These are phyloP conservation scores for Teratosphaeria nubilosa DNA, from an alignment of 2,329 filamentous ascomycete species.

Conservation along the genomic window DNA sequence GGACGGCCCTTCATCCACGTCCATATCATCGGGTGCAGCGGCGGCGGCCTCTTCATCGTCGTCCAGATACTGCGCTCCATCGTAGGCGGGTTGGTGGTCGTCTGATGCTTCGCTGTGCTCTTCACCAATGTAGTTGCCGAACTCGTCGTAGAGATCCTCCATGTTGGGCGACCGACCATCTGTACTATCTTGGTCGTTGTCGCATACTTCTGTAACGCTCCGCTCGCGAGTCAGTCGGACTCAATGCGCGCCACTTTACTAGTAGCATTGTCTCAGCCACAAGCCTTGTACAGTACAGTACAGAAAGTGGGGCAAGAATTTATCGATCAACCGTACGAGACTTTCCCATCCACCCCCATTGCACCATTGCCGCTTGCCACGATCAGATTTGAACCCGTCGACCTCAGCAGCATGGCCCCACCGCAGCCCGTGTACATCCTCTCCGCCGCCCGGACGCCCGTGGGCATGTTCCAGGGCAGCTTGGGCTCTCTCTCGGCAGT, in stretches of 20 bases:
- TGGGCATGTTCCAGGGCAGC: slow-evolving; percentile 89
- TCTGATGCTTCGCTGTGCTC: slow-evolving; percentile 79
- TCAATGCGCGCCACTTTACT: background rate
- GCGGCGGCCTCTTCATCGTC: slow-evolving; percentile 51
- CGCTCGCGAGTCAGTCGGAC: background rate
- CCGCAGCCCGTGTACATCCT: slow-evolving; percentile 92
- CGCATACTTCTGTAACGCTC: background rate
- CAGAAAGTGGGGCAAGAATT: background rate
- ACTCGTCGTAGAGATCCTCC: slow-evolving; percentile 99
- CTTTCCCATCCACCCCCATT: too few relatives aligned
- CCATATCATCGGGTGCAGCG: slow-evolving; percentile 71
- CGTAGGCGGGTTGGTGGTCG: slow-evolving; percentile 47
- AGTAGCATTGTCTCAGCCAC: background rate
- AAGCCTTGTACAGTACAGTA: slow-evolving; percentile 25
- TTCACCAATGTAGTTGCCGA: slow-evolving; percentile 97
- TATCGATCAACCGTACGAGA: background rate
- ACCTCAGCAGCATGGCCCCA: slow-evolving; percentile 27
- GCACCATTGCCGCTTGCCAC: background rate
- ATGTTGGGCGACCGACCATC: slow-evolving; percentile 37
- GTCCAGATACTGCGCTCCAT: slow-evolving; percentile 69
- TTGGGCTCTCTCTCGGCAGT: slow-evolving; percentile 77
- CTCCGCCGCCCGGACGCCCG: slow-evolving; percentile 64
- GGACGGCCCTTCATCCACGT: slow-evolving; percentile 77
- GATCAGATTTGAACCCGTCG: background rate
- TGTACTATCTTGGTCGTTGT: background rate